Conservation (phyloP, 805 yeast species). For the Dipodascus albidus region DNA sequence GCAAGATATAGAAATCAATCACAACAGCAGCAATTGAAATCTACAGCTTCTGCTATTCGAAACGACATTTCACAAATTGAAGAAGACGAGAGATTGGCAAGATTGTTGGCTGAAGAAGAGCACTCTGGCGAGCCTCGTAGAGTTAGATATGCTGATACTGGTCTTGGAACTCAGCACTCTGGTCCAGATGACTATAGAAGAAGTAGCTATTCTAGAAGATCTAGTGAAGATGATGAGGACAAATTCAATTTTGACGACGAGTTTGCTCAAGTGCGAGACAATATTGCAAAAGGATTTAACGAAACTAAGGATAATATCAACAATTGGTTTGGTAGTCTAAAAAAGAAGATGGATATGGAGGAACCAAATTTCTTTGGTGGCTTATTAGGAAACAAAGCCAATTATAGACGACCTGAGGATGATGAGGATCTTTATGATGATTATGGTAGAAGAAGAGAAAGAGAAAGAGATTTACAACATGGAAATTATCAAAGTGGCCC, state of each 20-base stretch:
- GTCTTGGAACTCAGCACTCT: constrained; percentile 3
- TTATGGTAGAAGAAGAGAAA: constrained; percentile 6
- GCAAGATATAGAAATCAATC: constrained; percentile 24
- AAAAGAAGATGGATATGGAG: constrained; percentile 38
- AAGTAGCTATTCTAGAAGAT: constrained; percentile 16
- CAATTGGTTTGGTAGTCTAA: constrained; percentile 64
- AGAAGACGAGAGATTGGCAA: constrained; percentile 10
- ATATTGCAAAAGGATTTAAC: constrained; percentile 62
- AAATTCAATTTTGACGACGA: constrained; percentile 27
- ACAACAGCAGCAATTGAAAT: constrained; percentile 65
- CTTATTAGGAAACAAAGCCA: background rate
- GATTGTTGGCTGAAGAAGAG: constrained; percentile 4
- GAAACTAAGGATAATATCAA: constrained; percentile 70
- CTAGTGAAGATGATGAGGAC: constrained; percentile 17
- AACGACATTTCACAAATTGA: constrained; percentile 28
- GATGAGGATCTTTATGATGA: constrained; percentile 4
- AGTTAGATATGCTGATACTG: constrained; percentile 1
- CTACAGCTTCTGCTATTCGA: constrained; percentile 58
- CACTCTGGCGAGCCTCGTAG: constrained; percentile 5
- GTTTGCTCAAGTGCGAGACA: constrained; percentile 46
- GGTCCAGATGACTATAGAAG: constrained; percentile 4
- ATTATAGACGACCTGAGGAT: background rate
- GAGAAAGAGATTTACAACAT: constrained; percentile 5
- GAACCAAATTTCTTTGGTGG: constrained; percentile 5
- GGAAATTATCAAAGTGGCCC: constrained; percentile 3